Evolutionary conservation across 768 basidiomycete genomes (phyloP), one percentile per base, ranked within the genome.

Genomic region (Cantharellus cinnabarinus): DNA sequence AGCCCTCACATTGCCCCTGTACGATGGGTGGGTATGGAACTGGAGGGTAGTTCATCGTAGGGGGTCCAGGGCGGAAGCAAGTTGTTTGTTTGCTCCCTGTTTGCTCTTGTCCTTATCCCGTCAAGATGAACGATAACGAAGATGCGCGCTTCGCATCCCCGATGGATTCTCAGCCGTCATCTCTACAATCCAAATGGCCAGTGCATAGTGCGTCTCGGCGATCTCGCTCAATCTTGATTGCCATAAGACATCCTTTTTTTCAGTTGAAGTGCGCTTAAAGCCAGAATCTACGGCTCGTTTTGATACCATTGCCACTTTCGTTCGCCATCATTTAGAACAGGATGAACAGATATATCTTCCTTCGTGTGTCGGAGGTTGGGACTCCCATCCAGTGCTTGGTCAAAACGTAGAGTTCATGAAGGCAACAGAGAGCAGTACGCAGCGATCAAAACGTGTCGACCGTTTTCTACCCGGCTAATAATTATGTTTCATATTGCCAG

Each of bases 201-300:
- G 77, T 85, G 1, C 85, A 88, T 64, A 74, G 85, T 80, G 62
- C 60, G 74, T 42, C 50, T 42, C 3, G 34, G 29, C n/a, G 14
- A 3, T 54, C 54, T 15, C 4, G 20, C 4, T 3, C 34, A 14
- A 15, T 41, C 48, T 5, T 14, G 15, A 38, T 20, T 61, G 39
- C 29, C 42, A 15, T 51, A 56, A 37, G 41, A 2, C 34, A 50
- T n/a, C 35, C 3, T 35, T 38, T 38, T 39, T 52, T 41, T 4
- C 62, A 91, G 90, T 93, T 67, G 90, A 94, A 72, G 88, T 89
- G 5, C 81, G 88, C 56, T 73, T 93, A 38, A 74, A 78, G 50
- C 71, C 79, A 14, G 74, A 77, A 54, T 78, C 86, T 5, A 80
- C 83, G 4, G 75, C 82, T 35, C 81, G 85, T 14, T 79, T 85